A percentile compares a stretch with the other conserved stretches of the same genome.
Evolutionary conservation across 1,284 basidiomycete genomes (phyloP).

Genomic region (Hemileia vastatrix): DNA sequence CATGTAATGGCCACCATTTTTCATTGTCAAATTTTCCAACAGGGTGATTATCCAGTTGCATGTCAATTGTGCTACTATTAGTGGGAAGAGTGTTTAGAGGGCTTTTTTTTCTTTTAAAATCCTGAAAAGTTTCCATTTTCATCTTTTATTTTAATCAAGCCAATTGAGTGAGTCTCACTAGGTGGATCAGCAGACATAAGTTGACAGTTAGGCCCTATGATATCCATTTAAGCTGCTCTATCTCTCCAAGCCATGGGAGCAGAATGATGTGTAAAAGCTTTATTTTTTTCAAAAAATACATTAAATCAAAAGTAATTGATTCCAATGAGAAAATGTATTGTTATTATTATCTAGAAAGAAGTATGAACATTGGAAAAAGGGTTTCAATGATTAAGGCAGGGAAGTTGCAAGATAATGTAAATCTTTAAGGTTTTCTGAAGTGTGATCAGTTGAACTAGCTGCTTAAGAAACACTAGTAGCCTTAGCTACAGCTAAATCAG

Average conservation of each 20-base stretch:
- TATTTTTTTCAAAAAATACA: too few relatives aligned
- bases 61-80: too few relatives aligned
- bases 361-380: constrained; percentile 73
- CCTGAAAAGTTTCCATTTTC: constrained; percentile 60
- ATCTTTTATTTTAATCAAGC: too few relatives aligned
- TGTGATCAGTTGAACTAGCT: constrained; percentile 6
- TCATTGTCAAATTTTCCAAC: constrained; percentile 53
- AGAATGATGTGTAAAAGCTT: constrained; percentile 68
- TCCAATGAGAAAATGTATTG: background rate
- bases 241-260: too few relatives aligned
- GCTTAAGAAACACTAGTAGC: background rate
- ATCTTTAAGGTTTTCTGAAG: constrained; percentile 56
- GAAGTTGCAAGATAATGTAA: constrained; percentile 71
- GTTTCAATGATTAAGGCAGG: constrained; percentile 64
- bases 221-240: too few relatives aligned
- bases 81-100: too few relatives aligned
- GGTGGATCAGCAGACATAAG: too few relatives aligned
- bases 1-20: constrained; percentile 61
- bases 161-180: too few relatives aligned
- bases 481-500: constrained; percentile 41
- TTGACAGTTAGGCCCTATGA: too few relatives aligned
- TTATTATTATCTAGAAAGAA: too few relatives aligned
- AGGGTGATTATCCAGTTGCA: too few relatives aligned
- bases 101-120: constrained; percentile 63
- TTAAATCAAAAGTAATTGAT: constrained; percentile 13